Evolutionary conservation across 192 early-diverging fungal genomes (phyloP), one percentile per base, ranked within the genome.

Genomic region (Coemansia sp.): DNA sequence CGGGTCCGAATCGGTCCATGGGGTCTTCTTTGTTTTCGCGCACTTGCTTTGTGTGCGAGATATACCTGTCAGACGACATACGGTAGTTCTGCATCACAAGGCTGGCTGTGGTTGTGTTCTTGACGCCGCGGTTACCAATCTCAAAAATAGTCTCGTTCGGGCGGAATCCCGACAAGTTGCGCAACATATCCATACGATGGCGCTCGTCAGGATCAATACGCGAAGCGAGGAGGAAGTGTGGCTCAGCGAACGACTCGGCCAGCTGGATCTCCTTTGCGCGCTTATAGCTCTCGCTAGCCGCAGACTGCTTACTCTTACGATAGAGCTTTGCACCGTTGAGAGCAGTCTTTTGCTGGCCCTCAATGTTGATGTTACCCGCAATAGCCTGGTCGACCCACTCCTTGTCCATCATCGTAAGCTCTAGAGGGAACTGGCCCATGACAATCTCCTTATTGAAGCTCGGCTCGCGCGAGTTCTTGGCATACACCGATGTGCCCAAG

Each of bases 121-220:
- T 96, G 62, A 79, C 74, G 33, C 97, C 97, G 64, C 93, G 87
- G 58, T 87, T 91, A 28, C 94, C 94, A 38, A 95, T 86, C 71
- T 99, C 97, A 74, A 99, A 99, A 33, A 99, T 91, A 5, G 97
- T 97, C 84, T 98, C 94, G 30, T 80, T 69, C 9, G 96, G 96
- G 17, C 95, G 77, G 82, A 98, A 98, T 13, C 86, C 87, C 9
- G 91, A 87, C 55, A 96, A 87, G 59, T 86, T 84, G 21, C 78
- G 85, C 57, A 97, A 87, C 83, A 97, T 86, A 35, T 78, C 86
- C 62, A 85, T 72, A 26, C 91, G 91, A 28, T 88, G 68, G 33
- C 85, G 80, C 70, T 96, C 93, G 7, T 80, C 77, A 0, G 67
- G 64, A 64, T 87, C 72, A 2, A 89, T 82, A 17, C 82, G 69